Base-by-base conservation (phyloP, 495 filamentous ascomycete species). In the Daldinia caldariorum region DNA sequence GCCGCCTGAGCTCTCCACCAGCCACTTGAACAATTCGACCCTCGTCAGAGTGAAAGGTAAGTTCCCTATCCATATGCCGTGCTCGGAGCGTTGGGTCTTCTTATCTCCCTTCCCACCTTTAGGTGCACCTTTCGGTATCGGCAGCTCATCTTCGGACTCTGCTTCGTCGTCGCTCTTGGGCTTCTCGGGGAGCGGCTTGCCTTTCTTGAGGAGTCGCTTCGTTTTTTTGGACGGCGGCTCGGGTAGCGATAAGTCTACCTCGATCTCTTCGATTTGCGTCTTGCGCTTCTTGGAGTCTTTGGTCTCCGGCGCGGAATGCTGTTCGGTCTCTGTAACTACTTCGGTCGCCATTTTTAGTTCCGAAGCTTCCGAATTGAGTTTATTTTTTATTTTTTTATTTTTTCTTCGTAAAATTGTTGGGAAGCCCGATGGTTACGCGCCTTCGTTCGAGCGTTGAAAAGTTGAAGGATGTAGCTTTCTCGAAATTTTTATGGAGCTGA, bases 41-140 rank as follows among this genome's bases (percentile, higher is more conserved):
- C 90, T 88, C 58, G 89, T 94, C 34, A 88, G 79, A n/a, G 85
- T 86, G 83, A 92, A 99, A 12, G 88, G 87, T 32, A 99, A 80
- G 80, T 99, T 99, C 67, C 95, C 95, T 67, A 99, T 93, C 95
- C 95, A 99, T 58, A 98, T 85, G 38, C 94, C 92, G 77, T 92
- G 86, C 13, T 91, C 87, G 6, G 92, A 92, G 54, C 92, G 90
- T 63, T 90, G 87, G 69, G 84, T 80, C 57, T 83, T 81, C 65
- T 83, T 78, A 12, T 80, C 75, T 16, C 83, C 77, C 41, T 72
- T 77, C 3, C 55, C 70, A 16, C 72, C 69, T 35, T 77, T 73
- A 9, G 76, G 76, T 22, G 74, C 70, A 16, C 72, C 69, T 35
- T 77, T 73, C 12, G 76, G 76, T 22, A 75, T 73, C 31, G 66